phyloP scores from a whole-genome alignment of 2,329 filamentous ascomycete genomes.

The Diaporthe ilicicola region DNA sequence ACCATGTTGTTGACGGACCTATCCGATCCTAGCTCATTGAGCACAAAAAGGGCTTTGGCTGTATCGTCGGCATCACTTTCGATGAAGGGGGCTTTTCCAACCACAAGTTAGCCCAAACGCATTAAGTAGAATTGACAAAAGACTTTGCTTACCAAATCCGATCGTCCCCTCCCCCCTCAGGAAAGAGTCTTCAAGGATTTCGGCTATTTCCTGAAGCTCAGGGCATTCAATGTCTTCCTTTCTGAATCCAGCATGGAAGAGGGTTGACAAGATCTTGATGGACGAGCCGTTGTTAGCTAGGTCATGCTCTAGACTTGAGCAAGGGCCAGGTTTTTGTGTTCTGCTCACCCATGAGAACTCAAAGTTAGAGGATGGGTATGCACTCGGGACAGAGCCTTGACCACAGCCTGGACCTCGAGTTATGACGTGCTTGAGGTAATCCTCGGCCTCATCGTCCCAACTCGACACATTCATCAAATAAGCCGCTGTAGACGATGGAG shows the following conservation, averaged over 20 bases:
- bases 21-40: neutral
- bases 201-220: no score
- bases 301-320: no score
- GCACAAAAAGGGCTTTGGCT: neutral
- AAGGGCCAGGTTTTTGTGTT: no score
- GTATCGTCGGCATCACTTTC: constrained; percentile 11
- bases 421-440: neutral
- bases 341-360: neutral
- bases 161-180: neutral
- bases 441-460: neutral
- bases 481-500: neutral
- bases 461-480: neutral
- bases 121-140: neutral
- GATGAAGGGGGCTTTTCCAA: neutral
- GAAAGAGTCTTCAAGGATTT: neutral
- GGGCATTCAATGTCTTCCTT: no score
- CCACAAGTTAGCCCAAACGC: neutral
- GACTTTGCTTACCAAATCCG: neutral
- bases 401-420: neutral
- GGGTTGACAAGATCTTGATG: no score
- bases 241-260: no score
- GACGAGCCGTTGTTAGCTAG: no score
- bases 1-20: neutral
- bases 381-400: neutral
- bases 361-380: neutral